A percentile compares a stretch with the other conserved stretches of the same genome.
phyloP scores from a whole-genome alignment of 345 rosid genomes.

The Nasturtium officinale region DNA sequence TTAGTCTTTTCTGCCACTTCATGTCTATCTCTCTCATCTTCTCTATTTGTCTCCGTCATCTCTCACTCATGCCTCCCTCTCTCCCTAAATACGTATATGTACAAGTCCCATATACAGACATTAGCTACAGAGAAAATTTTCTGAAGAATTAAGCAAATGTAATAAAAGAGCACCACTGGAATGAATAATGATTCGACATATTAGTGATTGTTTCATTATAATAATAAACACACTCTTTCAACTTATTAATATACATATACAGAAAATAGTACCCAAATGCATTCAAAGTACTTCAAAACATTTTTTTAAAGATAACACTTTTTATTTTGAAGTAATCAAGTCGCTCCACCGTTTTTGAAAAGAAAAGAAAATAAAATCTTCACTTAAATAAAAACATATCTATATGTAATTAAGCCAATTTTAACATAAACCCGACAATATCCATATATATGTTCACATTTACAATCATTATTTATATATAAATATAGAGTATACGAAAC shows the following conservation, averaged over 20 bases:
- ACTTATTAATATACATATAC: neutral
- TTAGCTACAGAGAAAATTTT: constrained; percentile 8
- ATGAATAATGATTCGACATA: no score
- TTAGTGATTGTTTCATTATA: neutral
- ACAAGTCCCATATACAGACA: constrained; percentile 3
- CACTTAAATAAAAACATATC: neutral
- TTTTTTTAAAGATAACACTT: neutral
- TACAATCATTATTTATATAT: neutral
- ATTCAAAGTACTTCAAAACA: neutral
- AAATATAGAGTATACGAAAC: constrained; percentile 28
- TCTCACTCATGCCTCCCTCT: constrained; percentile 10
- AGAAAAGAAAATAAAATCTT: neutral
- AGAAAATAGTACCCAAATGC: neutral
- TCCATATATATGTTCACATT: neutral
- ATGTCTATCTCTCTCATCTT: constrained; percentile 34
- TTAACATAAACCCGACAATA: neutral
- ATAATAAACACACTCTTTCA: neutral
- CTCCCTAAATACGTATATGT: neutral
- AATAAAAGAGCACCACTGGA: neutral
- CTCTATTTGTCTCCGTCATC: constrained; percentile 37
- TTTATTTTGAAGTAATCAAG: neutral
- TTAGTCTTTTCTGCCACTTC: constrained; percentile 40
- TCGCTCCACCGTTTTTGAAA: neutral
- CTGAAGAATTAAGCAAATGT: constrained; percentile 12
- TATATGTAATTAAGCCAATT: neutral